These are phyloP conservation scores for Boletus coccyginus DNA, from an alignment of 768 basidiomycete species.

Conservation along the genomic window DNA sequence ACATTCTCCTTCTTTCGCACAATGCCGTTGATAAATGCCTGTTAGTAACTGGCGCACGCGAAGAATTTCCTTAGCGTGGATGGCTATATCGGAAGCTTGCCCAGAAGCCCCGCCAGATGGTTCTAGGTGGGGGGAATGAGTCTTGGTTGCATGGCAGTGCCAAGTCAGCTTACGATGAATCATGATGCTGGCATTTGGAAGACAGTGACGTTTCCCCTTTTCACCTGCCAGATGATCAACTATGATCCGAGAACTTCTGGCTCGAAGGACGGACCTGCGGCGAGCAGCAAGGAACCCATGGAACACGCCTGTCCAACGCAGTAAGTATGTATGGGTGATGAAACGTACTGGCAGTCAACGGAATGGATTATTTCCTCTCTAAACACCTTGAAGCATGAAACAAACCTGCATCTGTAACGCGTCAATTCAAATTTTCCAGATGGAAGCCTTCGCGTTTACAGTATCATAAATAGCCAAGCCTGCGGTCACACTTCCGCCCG, in stretches of 20 bases:
- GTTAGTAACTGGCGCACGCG: slow-evolving; percentile 83
- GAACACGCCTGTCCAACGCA: slow-evolving; percentile 94
- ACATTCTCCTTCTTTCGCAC: slow-evolving; percentile 63
- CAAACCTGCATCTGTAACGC: slow-evolving; percentile 67
- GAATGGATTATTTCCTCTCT: slow-evolving; percentile 26
- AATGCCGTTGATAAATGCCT: slow-evolving; percentile 87
- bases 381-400: slow-evolving; percentile 2
- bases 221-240: slow-evolving; percentile 48
- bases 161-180: slow-evolving; percentile 75
- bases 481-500: slow-evolving; percentile 93
- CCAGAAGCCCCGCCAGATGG: slow-evolving; percentile 96
- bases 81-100: slow-evolving; percentile 96
- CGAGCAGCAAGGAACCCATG: slow-evolving; percentile 92
- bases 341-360: slow-evolving; percentile 65
- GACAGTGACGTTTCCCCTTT: slow-evolving; percentile 85
- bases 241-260: slow-evolving; percentile 6
- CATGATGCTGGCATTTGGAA: slow-evolving; percentile 96
- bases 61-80: slow-evolving; percentile 94
- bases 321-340: slow-evolving; percentile 94
- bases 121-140: slow-evolving; percentile 48
- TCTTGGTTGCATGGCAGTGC: slow-evolving; percentile 1
- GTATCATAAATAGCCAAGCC: slow-evolving; percentile 98
- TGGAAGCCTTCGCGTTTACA: slow-evolving; percentile 44
- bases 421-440: slow-evolving; percentile 13
- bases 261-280: slow-evolving; percentile 54